phyloP scores from a whole-genome alignment of 768 basidiomycete species.

The Lactifluus hygrophoroides region DNA sequence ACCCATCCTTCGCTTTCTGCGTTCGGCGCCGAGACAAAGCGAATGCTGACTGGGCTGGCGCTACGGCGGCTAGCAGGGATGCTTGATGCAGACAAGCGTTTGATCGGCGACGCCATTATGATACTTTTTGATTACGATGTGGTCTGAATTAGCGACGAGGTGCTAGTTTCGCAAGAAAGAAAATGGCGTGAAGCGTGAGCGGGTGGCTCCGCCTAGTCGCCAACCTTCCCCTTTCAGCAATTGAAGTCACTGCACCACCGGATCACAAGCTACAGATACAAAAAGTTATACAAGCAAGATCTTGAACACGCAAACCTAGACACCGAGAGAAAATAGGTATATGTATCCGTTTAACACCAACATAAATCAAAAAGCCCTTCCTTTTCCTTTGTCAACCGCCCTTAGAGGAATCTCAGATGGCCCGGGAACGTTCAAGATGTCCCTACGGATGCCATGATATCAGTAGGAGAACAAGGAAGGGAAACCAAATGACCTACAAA shows the following conservation, averaged over 20 bases:
- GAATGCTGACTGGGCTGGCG: slow-evolving; percentile 15
- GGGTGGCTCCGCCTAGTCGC: no score
- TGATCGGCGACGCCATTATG: slow-evolving; percentile 25
- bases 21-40: slow-evolving; percentile 25
- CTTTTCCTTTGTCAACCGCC: not conserved
- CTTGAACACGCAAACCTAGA: no score
- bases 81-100: slow-evolving; percentile 28
- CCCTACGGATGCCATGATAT: not conserved
- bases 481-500: slow-evolving; percentile 1
- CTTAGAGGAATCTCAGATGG: not conserved
- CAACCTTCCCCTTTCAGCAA: not conserved
- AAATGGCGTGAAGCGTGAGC: not conserved
- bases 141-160: not conserved
- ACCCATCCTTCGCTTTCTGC: slow-evolving; percentile 46
- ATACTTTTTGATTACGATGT: not conserved
- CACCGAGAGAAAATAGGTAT: not conserved
- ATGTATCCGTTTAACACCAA: not conserved
- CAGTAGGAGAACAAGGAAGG: not conserved
- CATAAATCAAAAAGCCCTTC: not conserved
- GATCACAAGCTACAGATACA: no score
- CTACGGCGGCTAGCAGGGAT: slow-evolving; percentile 17
- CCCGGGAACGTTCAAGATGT: not conserved
- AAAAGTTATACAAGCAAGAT: not conserved
- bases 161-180: not conserved
- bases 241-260: no score